phyloP scores from a whole-genome alignment of 371 early-diverging fungal species.

The Apophysomyces ossiformis region DNA sequence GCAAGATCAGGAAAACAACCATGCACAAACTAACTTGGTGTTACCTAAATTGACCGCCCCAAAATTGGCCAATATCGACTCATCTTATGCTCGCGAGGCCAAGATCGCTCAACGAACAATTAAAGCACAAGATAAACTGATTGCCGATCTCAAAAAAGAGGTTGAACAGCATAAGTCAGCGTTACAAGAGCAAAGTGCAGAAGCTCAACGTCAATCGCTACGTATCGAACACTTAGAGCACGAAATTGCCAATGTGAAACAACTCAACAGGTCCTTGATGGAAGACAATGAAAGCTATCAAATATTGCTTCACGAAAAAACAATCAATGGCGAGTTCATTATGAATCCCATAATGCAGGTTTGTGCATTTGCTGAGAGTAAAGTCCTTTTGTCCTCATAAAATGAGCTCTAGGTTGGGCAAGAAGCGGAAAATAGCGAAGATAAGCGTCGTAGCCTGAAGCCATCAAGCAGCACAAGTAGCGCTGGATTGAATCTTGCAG shows the following conservation, averaged over 20 bases:
- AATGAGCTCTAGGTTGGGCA: conserved; percentile 13
- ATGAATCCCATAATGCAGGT: conserved; percentile 66
- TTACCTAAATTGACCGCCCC: conserved; percentile 36
- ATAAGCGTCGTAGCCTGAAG: conserved; percentile 24
- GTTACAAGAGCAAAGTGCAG: conserved; percentile 42
- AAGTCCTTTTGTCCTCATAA: conserved; percentile 46
- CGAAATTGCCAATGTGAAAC: conserved; percentile 65
- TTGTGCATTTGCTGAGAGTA: conserved; percentile 66
- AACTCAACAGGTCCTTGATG: conserved; percentile 72
- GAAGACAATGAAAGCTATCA: conserved; percentile 90
- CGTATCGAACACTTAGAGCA: conserved; percentile 57
- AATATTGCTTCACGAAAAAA: conserved; percentile 78
- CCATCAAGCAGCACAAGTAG: conserved; percentile 25
- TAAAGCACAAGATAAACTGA: conserved; percentile 55
- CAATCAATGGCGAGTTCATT: conserved; percentile 80
- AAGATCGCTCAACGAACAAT: conserved; percentile 58
- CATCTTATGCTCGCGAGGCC: conserved; percentile 53
- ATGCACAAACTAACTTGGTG: conserved; percentile 6
- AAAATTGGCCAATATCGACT: conserved; percentile 46
- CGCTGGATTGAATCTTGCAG: conserved; percentile 56
- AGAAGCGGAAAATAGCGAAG: conserved; percentile 7
- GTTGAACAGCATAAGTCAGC: conserved; percentile 44
- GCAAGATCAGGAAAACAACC: background rate
- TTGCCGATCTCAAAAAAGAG: conserved; percentile 46
- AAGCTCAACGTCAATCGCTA: conserved; percentile 47